A percentile compares a stretch with the other conserved stretches of the same genome.
These are phyloP conservation scores for Chaetomiaceae sp. DNA, from an alignment of 2,329 filamentous ascomycete species.

Conservation along the genomic window DNA sequence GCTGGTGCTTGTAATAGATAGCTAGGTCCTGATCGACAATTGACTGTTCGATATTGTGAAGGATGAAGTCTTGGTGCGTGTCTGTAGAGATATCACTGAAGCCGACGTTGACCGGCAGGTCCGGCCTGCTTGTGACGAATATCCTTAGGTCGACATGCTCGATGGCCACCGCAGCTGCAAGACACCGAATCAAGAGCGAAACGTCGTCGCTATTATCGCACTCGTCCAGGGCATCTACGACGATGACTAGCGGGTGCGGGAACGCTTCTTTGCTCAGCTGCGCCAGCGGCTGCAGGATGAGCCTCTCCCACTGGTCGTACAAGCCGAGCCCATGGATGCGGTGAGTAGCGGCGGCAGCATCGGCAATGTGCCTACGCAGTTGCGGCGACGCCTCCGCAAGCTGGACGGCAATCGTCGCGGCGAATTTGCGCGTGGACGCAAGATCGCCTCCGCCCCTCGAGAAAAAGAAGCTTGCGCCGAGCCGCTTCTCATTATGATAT, in stretches of 20 bases:
- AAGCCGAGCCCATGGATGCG: conserved; percentile 4
- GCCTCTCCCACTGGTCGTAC: conserved; percentile 7
- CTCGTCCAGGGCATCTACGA: conserved; percentile 3
- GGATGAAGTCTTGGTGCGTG: conserved; percentile 1
- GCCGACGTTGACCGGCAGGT: conserved; percentile 1
- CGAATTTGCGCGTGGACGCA: conserved; percentile 1
- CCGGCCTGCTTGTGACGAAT: conserved; percentile 4
- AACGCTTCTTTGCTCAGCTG: conserved; percentile 2
- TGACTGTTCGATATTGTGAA: conserved; percentile 3
- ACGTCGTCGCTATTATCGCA: conserved; percentile 3
- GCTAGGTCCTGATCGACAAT: conserved; percentile 5
- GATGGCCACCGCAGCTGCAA: background rate
- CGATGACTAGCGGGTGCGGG: background rate
- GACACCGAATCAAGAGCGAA: conserved; percentile 3
- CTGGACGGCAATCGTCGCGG: conserved; percentile 3
- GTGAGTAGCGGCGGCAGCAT: background rate
- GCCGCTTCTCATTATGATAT: background rate
- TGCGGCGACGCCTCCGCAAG: conserved; percentile 1
- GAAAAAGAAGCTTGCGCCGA: conserved; percentile 7
- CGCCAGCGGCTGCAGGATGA: conserved; percentile 1
- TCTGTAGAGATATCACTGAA: background rate
- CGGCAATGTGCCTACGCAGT: conserved; percentile 2
- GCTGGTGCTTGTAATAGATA: conserved; percentile 2
- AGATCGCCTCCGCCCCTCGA: conserved; percentile 3
- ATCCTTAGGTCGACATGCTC: background rate